Evolutionary conservation across 1,284 basidiomycete species (phyloP).

Genomic region (Cerioporus squamosus): DNA sequence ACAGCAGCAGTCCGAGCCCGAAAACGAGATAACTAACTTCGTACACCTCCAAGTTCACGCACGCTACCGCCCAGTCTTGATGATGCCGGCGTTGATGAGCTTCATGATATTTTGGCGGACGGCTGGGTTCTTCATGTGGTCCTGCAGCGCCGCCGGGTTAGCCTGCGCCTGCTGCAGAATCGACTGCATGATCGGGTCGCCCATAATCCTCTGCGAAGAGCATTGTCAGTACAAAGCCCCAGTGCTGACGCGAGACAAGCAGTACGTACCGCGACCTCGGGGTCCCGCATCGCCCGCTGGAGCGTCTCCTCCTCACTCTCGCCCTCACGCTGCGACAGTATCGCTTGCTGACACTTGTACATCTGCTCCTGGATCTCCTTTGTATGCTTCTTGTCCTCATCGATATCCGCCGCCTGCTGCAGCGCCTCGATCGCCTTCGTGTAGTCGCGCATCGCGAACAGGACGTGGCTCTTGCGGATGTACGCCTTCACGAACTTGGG

Average conservation of each 20-base stretch:
- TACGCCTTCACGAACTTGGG: conserved; percentile 93
- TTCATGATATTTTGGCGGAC: conserved; percentile 90
- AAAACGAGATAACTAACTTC: conserved; percentile 8
- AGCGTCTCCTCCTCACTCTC: conserved; percentile 96
- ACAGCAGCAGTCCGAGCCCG: conserved; percentile 18
- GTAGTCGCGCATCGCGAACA: conserved; percentile 92
- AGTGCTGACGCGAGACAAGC: background rate
- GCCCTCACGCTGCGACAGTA: conserved; percentile 80
- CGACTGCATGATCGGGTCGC: conserved; percentile 89
- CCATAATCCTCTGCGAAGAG: conserved; percentile 71
- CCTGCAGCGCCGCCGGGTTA: conserved; percentile 89
- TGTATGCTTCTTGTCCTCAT: conserved; percentile 79
- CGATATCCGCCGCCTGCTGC: conserved; percentile 77
- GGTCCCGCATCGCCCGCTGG: conserved; percentile 95
- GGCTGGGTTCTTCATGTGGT: conserved; percentile 96
- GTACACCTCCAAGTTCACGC: background rate
- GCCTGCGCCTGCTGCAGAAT: conserved; percentile 95
- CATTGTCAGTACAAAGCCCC: conserved; percentile 1
- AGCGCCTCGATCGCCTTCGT: conserved; percentile 84
- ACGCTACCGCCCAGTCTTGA: conserved; percentile 69
- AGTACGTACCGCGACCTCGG: conserved; percentile 79
- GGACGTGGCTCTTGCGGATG: conserved; percentile 90
- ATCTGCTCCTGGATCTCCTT: conserved; percentile 83
- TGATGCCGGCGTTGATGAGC: conserved; percentile 93
- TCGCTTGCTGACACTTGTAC: conserved; percentile 80